Conservation (phyloP, 177 flowering plant species). For the Vitis hybrid region DNA sequence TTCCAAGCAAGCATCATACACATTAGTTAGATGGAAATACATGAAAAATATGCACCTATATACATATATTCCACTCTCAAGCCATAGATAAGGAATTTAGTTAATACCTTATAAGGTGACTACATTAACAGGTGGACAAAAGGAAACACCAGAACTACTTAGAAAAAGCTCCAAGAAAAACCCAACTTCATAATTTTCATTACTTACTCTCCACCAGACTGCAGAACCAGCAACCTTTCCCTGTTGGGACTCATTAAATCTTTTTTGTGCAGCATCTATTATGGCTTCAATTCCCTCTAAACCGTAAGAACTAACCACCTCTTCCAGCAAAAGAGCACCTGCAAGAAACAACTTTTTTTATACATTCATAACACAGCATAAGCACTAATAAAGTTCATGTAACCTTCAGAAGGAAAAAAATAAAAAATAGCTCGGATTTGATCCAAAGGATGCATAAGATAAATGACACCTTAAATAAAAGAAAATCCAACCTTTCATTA, state of each 20-base stretch:
- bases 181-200: background rate
- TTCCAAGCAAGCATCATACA: too few relatives aligned
- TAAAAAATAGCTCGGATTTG: background rate
- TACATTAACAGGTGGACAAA: too few relatives aligned
- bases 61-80: too few relatives aligned
- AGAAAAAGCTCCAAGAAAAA: too few relatives aligned
- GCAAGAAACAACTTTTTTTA: constrained; percentile 13
- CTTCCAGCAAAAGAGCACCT: constrained; percentile 88
- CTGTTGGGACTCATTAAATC: constrained; percentile 71
- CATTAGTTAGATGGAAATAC: too few relatives aligned
- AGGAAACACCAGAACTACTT: too few relatives aligned
- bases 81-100: too few relatives aligned
- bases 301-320: constrained; percentile 55
- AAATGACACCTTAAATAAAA: too few relatives aligned
- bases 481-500: too few relatives aligned
- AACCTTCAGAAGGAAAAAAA: background rate
- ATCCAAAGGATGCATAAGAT: background rate
- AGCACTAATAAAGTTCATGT: background rate
- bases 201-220: constrained; percentile 94
- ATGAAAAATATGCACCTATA: too few relatives aligned
- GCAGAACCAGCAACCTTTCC: constrained; percentile 67
- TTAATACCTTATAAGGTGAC: too few relatives aligned
- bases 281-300: constrained; percentile 62
- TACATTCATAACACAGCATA: background rate
- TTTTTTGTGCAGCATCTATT: constrained; percentile 54